These are phyloP conservation scores for Trypanosoma grayi DNA, from an alignment of 208 protist genomes.

Conservation along the genomic window DNA sequence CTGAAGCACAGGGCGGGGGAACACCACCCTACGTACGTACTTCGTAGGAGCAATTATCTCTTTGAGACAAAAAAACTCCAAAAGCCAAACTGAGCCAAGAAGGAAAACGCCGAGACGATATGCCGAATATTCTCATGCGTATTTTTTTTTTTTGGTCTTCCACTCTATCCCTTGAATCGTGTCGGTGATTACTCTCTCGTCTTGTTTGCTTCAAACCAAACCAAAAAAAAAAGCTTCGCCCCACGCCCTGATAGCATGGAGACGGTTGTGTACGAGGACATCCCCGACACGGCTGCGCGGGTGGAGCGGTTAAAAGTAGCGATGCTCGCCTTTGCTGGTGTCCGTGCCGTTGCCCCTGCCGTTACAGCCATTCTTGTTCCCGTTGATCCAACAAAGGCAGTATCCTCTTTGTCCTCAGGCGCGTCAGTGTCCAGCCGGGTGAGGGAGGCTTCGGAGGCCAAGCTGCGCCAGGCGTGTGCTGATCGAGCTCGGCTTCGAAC, in stretches of 20 bases:
- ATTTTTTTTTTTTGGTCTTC: background rate
- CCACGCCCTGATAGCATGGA: conserved; percentile 5
- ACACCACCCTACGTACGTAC: too few relatives aligned
- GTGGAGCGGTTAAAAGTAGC: conserved; percentile 15
- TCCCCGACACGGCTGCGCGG: conserved; percentile 3
- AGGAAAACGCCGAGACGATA: too few relatives aligned
- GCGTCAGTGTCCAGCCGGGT: background rate
- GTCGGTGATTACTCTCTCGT: too few relatives aligned
- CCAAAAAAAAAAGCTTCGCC: too few relatives aligned
- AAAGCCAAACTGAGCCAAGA: too few relatives aligned
- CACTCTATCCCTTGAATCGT: background rate
- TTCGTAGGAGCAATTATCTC: too few relatives aligned
- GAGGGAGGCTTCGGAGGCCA: background rate
- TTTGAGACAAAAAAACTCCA: too few relatives aligned
- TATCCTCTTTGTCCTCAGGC: background rate
- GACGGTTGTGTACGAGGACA: conserved; percentile 22
- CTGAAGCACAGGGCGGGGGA: too few relatives aligned
- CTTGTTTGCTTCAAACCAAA: too few relatives aligned
- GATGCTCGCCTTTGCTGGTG: conserved; percentile 10
- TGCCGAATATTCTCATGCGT: too few relatives aligned
- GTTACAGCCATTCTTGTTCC: conserved; percentile 22
- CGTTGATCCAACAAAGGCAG: background rate
- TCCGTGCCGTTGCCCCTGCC: background rate
- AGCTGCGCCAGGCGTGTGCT: conserved; percentile 7
- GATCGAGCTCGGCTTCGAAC: conserved; percentile 9